Base-by-base conservation (phyloP, 164 flowering plant genomes). In the Magnolia kwangsiensis region DNA sequence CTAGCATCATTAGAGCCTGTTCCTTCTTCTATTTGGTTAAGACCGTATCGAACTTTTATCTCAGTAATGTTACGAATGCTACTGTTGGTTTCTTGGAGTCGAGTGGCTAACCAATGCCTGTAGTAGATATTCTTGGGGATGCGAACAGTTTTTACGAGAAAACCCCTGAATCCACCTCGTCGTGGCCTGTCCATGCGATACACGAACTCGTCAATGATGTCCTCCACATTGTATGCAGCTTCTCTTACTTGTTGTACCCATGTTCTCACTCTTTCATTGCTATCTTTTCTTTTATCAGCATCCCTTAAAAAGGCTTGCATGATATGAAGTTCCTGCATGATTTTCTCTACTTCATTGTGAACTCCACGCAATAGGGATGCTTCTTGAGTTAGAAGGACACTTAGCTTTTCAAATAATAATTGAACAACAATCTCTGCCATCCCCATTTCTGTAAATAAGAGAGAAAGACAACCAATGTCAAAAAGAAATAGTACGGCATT, bases 281-380 rank as follows among this genome's bases (percentile, higher is more conserved):
- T 19, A 18, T 51, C 73, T 37, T 50, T 14, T 71, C 50, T 20
- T 11, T 14, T 23, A 9, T 67, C 45, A 23, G 70, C 70, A 20
- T 71, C 73, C 29, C 58, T 50, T 8, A 51, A 23, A 13, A 71
- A 71, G 27, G 59, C n/a, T 50, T 27, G 7, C 59, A 71, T 71
- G 61, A 31, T 59, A 49, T 64, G n/a, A 13, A 80, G 87, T 89
- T 89, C 85, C 72, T 10, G 13, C 19, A 14, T 45, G 51, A 69
- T 69, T 45, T 37, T 51, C 10, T 69, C 55, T 8, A 69, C 18
- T 31, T 69, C 51, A 10, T 69, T 31, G 51, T 55, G 19, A 1
- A 45, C 50, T 29, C 72, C 72, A 37, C 72, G 3, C 13, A 31
- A 19, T 10, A 69, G 50, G 16, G 11, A 8, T 55, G 18, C 18